Conservation (phyloP, 257 asterid genomes). For the Thymus mandschuricus region DNA sequence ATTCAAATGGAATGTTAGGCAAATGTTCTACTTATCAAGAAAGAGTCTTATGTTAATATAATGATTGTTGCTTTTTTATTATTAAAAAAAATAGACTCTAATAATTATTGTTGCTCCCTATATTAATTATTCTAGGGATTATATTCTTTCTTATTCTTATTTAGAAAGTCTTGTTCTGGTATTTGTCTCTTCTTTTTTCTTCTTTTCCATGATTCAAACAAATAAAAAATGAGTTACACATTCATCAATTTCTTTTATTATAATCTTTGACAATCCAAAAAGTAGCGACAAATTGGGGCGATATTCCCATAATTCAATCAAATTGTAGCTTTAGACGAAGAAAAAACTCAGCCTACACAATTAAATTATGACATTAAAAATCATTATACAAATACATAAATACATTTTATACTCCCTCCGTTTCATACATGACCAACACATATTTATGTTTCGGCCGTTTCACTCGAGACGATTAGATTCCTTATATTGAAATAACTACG, state of each 20-base stretch:
- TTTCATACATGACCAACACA: no score
- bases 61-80: background rate
- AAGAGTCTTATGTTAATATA: background rate
- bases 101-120: background rate
- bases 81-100: background rate
- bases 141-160: background rate
- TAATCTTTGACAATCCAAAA: background rate
- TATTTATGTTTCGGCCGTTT: no score
- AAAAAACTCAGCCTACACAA: background rate
- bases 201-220: background rate
- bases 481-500: no score
- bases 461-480: no score
- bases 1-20: background rate
- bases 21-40: background rate
- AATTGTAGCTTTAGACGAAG: constrained; percentile 4
- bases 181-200: background rate
- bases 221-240: background rate
- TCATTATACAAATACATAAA: background rate
- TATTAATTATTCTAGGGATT: background rate
- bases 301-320: constrained; percentile 9
- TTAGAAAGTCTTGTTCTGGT: background rate
- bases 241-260: background rate
- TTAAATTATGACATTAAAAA: background rate
- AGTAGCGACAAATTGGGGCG: constrained; percentile 13
- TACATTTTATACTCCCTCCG: no score